phyloP scores from a whole-genome alignment of 805 yeast species.

The Saturnispora sanitii region DNA sequence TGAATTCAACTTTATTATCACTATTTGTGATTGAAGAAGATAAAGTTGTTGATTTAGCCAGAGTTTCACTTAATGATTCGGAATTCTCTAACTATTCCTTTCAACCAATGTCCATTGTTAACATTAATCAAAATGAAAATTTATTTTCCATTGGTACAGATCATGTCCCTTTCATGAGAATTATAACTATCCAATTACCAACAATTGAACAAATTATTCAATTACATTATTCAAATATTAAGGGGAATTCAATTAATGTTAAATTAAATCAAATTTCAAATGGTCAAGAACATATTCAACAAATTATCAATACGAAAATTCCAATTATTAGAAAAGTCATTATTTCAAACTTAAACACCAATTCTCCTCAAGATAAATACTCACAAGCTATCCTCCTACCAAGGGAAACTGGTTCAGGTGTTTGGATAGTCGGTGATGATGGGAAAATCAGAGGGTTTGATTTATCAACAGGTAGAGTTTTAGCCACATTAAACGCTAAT shows the following conservation, averaged over 20 bases:
- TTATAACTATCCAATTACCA: conserved; percentile 46
- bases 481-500: conserved; percentile 27
- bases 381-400: conserved; percentile 36
- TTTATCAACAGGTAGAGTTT: conserved; percentile 29
- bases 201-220: conserved; percentile 15
- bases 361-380: conserved; percentile 62
- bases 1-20: conserved; percentile 49
- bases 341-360: conserved; percentile 35
- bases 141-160: conserved; percentile 59
- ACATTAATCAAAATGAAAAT: conserved; percentile 15
- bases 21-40: conserved; percentile 26
- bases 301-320: conserved; percentile 17
- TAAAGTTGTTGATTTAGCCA: conserved; percentile 25
- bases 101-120: conserved; percentile 40
- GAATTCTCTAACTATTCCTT: conserved; percentile 59
- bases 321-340: conserved; percentile 29
- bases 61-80: conserved; percentile 61
- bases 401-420: conserved; percentile 31
- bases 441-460: conserved; percentile 56
- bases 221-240: conserved; percentile 8
- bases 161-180: conserved; percentile 67
- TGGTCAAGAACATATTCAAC: conserved; percentile 11
- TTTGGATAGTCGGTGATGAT: conserved; percentile 66
- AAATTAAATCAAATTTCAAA: conserved; percentile 5
- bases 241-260: neutral